Evolutionary conservation across 2,329 filamentous ascomycete genomes (phyloP), one percentile per base, ranked within the genome.

Genomic region (Fusarium dimerum): DNA sequence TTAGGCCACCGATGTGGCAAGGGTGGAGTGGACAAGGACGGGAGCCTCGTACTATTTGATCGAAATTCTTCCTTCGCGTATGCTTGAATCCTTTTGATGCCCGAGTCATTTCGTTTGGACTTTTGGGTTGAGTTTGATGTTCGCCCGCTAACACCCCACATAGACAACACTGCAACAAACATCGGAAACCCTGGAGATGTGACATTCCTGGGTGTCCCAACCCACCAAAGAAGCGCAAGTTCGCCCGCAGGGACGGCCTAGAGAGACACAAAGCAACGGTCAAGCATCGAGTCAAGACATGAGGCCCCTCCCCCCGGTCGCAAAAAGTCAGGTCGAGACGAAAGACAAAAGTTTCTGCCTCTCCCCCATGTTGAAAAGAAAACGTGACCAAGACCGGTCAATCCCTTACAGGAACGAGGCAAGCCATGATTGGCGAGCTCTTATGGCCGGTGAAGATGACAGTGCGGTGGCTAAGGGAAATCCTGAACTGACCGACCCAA

Each of bases 141-240:
- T 40, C 45, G 46, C 50, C 16, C 44, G 56, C 63, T 65, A 49
- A 65, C 54, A 46, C 44, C 40, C 43, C 30, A 47, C 54, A 52
- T 56, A 76, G 73, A 47, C 73, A 75, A 60, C 73, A 76, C 56
- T 71, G 72, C 51, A 74, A 76, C 61, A 76, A 76, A 43, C 73
- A 76, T 53, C 66, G 70, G 26, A 75, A 74, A 54, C 73, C 73
- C 15, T 75, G 71, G 70, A 68, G 69, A 18, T 76, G 73, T 59
- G 66, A 69, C 40, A 49, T 71, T 18, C 66, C 67, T 40, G 69
- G 73, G 9, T 76, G 73, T 39, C 73, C 73, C 12, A 76, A 76
- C 40, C 70, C 70, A 9, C 68, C 69, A 11, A 73, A 74, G 50
- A 75, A 74, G 52, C 71, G 73, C 48, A 68, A 67, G 16, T 76